These are phyloP conservation scores for Hymenoscyphus linearis DNA, from an alignment of 2,329 filamentous ascomycete species.

Conservation along the genomic window DNA sequence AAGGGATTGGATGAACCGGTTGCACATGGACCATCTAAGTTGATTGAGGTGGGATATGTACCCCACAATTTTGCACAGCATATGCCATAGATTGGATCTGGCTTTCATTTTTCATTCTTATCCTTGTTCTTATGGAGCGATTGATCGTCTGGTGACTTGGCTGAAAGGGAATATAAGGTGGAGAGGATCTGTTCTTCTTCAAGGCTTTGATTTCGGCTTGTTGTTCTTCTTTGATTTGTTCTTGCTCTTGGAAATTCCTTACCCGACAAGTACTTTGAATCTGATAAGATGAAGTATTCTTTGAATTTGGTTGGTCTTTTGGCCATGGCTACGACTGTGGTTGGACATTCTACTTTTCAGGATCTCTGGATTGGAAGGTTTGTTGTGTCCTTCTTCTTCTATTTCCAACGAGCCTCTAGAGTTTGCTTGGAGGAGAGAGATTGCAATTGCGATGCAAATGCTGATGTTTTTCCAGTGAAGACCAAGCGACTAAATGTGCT, in stretches of 20 bases:
- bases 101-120: neutral
- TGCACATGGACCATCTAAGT: neutral
- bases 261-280: slow-evolving; percentile 8
- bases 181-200: neutral
- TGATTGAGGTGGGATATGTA: neutral
- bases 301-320: slow-evolving; percentile 14
- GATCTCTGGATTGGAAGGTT: slow-evolving; percentile 42
- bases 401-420: neutral
- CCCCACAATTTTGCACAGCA: neutral
- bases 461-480: slow-evolving; percentile 28
- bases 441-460: neutral
- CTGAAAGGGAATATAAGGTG: neutral
- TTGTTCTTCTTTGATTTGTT: neutral
- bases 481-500: slow-evolving; percentile 42
- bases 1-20: neutral
- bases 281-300: slow-evolving; percentile 17
- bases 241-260: neutral
- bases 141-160: neutral
- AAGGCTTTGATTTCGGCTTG: neutral
- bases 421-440: neutral
- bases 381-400: slow-evolving; percentile 20
- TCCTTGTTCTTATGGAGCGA: neutral
- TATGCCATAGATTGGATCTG: neutral
- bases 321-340: slow-evolving; percentile 33
- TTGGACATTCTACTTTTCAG: slow-evolving; percentile 40